Percentiles rank a stretch among this genome's conserved stretches.
Conservation (phyloP, 192 early-diverging fungal species). For the Rhizophagus clarus region DNA sequence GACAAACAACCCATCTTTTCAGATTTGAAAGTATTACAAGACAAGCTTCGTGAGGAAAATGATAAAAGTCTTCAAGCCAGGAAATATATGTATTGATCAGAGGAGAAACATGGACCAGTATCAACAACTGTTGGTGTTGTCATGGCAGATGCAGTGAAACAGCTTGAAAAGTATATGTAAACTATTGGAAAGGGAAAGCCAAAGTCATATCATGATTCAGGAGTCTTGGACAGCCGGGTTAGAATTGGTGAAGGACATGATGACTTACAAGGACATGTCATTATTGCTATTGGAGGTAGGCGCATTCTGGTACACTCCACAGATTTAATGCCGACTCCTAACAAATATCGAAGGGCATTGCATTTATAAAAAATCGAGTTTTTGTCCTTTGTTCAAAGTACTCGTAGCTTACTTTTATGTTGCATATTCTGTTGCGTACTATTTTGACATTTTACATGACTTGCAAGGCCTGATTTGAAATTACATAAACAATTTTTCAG, state of each 20-base stretch:
- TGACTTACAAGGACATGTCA: constrained; percentile 39
- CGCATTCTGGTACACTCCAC: constrained; percentile 31
- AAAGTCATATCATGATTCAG: constrained; percentile 31
- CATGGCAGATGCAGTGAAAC: constrained; percentile 36
- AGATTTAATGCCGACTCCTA: constrained; percentile 29
- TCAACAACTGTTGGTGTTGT: constrained; percentile 33
- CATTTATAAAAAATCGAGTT: constrained; percentile 29
- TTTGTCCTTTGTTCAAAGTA: not conserved
- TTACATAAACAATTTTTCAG: too few species aligned
- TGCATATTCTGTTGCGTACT: too few species aligned
- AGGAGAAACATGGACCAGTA: constrained; percentile 29
- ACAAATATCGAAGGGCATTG: constrained; percentile 35
- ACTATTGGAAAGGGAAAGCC: constrained; percentile 36
- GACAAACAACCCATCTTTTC: constrained; percentile 20
- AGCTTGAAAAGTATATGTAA: constrained; percentile 38
- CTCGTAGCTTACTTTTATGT: too few species aligned
- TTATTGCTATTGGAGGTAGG: constrained; percentile 38
- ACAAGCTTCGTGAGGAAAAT: constrained; percentile 30
- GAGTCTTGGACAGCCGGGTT: constrained; percentile 39
- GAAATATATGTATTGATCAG: constrained; percentile 41
- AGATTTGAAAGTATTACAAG: constrained; percentile 33
- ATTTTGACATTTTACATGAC: too few species aligned
- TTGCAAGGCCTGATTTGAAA: too few species aligned
- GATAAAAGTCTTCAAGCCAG: constrained; percentile 31
- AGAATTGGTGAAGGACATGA: constrained; percentile 36